A percentile compares a stretch with the other conserved stretches of the same genome.
These are phyloP conservation scores for Nakaseomyces bracarensis DNA, from an alignment of 1,139 yeast genomes.

Conservation along the genomic window DNA sequence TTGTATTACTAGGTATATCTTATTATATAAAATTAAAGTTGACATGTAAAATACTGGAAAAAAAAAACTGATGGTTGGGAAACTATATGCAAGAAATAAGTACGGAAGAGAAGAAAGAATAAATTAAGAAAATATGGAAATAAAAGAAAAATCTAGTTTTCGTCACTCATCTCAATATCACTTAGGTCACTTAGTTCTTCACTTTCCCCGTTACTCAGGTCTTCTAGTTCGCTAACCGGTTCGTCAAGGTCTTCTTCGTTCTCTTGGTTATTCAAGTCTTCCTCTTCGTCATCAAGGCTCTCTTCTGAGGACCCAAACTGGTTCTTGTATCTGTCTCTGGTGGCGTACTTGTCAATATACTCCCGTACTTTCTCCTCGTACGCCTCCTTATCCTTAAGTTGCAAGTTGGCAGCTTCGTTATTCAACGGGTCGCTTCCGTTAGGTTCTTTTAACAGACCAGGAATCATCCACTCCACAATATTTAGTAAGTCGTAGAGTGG, in stretches of 20 bases:
- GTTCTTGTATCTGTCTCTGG: constrained; percentile 38
- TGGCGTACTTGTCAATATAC: constrained; percentile 71
- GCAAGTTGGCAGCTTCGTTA: constrained; percentile 79
- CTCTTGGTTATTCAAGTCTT: constrained; percentile 17
- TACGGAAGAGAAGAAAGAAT: no score
- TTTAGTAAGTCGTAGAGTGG: constrained; percentile 93
- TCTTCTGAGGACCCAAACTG: constrained; percentile 42
- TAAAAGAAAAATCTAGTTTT: no score
- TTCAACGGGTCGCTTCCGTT: constrained; percentile 92
- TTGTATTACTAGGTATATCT: no score
- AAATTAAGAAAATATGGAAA: no score
- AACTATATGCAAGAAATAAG: no score
- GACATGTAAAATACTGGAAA: no score
- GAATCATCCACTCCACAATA: constrained; percentile 87
- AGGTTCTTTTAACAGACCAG: constrained; percentile 85
- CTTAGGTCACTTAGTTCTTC: constrained; percentile 37
- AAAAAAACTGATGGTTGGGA: no score
- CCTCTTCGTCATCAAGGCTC: constrained; percentile 42
- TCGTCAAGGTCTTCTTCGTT: constrained; percentile 20
- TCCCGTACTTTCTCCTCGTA: constrained; percentile 65
- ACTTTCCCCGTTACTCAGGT: constrained; percentile 25
- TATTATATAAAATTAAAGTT: no score
- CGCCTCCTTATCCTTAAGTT: constrained; percentile 59
- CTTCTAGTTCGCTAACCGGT: constrained; percentile 13
- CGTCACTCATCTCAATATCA: constrained; percentile 37